Evolutionary conservation across 228 moss, liverwort and hornwort genomes (phyloP), one percentile per base, ranked within the genome.

Genomic region (Sphagnum magellanicum): DNA sequence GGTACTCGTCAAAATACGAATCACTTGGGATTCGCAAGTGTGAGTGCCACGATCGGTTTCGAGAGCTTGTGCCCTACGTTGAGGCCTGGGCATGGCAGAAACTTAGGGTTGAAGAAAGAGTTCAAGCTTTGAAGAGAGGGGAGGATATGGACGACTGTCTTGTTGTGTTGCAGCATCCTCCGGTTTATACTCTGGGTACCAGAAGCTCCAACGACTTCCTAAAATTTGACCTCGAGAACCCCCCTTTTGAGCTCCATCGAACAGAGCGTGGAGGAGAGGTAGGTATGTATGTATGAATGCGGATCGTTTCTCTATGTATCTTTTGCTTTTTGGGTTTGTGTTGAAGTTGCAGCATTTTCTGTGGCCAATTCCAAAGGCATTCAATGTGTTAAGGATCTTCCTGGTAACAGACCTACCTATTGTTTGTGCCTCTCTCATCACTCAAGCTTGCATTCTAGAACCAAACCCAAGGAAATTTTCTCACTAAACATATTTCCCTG

Each of bases 211-310:
- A 89, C 59, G 73, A 78, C 8, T 76, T 79, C 67, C 78, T 96
- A 73, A 84, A 84, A 13, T 96, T 96, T 73, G 81, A 91, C 73
- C 84, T 74, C 69, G 70, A 81, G 7, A 64, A 89, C 75, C 88
- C 96, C 59, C 88, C 91, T 50, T 89, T 83, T 60, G 93, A 93
- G 71, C 85, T 96, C 71, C 91, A 96, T 66, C 84, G 84, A 50
- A 96, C 93, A 46, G 96, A 96, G 71, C 88, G 93, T 68, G 93
- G 96, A 70, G 96, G 96, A 66, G 96, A 96, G 85, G 86, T 86
- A 48, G 11, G 1, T 65, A 2, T 12, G 48, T 65, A 14, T 48
- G 10, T 48, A 49, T 48, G 10, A 5, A 48, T 48, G 46, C 49
- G 65, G 8, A 1, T 32, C 63, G 5, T 63, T 6, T 8, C 46